phyloP scores from a whole-genome alignment of 2,329 filamentous ascomycete genomes.

The Aureobasidium sp. region DNA sequence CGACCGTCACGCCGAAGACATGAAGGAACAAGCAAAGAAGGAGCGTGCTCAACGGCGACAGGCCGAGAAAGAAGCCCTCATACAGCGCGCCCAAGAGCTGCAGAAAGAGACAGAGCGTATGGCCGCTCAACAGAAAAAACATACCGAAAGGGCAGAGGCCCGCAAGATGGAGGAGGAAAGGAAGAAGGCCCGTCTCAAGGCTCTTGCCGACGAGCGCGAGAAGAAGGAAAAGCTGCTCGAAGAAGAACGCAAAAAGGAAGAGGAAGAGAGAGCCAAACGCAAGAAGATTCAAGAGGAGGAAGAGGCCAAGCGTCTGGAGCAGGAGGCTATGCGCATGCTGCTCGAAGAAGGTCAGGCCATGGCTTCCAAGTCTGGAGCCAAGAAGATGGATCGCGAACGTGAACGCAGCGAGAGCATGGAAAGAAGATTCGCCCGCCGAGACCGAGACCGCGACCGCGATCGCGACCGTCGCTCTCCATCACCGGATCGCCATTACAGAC shows the following conservation, averaged over 20 bases:
- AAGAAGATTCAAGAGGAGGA: constrained; percentile 31
- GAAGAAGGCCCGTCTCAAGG: constrained; percentile 47
- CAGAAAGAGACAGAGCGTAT: constrained; percentile 32
- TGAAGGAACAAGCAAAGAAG: constrained; percentile 48
- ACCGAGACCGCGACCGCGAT: neutral
- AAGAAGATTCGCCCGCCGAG: constrained; percentile 11
- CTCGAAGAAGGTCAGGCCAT: constrained; percentile 47
- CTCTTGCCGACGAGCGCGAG: constrained; percentile 42
- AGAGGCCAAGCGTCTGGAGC: constrained; percentile 48
- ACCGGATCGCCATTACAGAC: constrained; percentile 11
- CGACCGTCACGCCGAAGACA: constrained; percentile 51
- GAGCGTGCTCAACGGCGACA: constrained; percentile 54
- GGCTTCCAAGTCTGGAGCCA: constrained; percentile 38
- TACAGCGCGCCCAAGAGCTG: constrained; percentile 39
- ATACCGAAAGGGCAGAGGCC: constrained; percentile 40
- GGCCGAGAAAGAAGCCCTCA: constrained; percentile 41
- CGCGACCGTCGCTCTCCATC: neutral
- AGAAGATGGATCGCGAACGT: constrained; percentile 24
- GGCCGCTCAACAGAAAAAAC: constrained; percentile 40
- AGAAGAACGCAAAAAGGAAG: constrained; percentile 44
- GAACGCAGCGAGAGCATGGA: constrained; percentile 23
- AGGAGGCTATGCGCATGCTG: constrained; percentile 45
- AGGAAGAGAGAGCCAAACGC: constrained; percentile 36
- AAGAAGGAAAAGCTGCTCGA: constrained; percentile 33
- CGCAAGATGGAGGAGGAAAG: constrained; percentile 37